A percentile compares a stretch with the other conserved stretches of the same genome.
These are phyloP conservation scores for Aristolochia fimbriata DNA, from an alignment of 164 flowering plant genomes.

Conservation along the genomic window DNA sequence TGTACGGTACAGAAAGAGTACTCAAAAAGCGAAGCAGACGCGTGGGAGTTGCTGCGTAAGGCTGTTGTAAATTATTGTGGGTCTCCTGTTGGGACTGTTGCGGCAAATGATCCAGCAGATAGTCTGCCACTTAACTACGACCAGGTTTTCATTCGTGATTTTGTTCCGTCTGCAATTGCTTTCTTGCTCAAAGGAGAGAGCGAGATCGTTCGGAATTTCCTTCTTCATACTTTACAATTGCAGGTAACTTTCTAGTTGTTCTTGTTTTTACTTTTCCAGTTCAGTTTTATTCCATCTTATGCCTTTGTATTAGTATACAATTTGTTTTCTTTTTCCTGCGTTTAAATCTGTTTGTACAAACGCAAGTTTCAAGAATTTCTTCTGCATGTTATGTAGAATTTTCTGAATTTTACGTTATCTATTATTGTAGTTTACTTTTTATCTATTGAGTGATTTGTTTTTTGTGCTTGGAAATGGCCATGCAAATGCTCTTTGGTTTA, in stretches of 20 bases:
- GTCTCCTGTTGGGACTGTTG: slow-evolving; percentile 88
- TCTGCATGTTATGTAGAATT: no score
- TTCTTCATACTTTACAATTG: slow-evolving; percentile 87
- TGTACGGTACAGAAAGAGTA: slow-evolving; percentile 21
- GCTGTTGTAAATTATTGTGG: slow-evolving; percentile 79
- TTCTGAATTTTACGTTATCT: no score
- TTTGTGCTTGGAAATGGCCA: no score
- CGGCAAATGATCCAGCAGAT: slow-evolving; percentile 77
- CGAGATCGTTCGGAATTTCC: slow-evolving; percentile 84
- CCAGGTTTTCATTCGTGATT: slow-evolving; percentile 92
- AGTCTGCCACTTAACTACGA: slow-evolving; percentile 71
- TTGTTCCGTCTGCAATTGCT: slow-evolving; percentile 94
- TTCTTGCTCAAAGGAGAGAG: slow-evolving; percentile 89
- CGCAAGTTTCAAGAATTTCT: background rate
- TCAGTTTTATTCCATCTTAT: background rate
- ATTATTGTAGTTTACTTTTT: no score
- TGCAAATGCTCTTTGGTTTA: no score
- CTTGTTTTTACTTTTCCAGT: background rate
- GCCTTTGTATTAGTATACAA: background rate
- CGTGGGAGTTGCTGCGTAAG: slow-evolving; percentile 64
- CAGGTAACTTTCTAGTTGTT: slow-evolving; percentile 42
- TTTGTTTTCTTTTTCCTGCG: background rate
- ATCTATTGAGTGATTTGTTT: no score
- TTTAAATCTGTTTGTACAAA: background rate
- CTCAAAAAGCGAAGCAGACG: slow-evolving; percentile 63